Evolutionary conservation across 352 stramenopile genomes (phyloP).

Genomic region (Pythium phragmiticola): DNA sequence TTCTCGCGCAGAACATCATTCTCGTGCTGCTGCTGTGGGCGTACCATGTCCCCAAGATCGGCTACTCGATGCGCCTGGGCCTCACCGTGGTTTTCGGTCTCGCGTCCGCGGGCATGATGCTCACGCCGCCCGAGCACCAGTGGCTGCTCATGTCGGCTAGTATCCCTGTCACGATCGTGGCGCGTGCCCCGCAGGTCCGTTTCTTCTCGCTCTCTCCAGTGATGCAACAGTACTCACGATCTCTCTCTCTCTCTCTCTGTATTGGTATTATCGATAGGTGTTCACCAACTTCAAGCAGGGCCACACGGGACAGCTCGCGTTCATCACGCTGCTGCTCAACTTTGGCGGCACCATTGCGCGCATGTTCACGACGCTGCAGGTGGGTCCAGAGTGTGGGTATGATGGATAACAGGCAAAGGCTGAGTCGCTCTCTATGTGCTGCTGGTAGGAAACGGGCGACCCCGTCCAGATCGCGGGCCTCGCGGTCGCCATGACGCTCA

Average conservation of each 20-base stretch:
- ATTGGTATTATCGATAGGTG: constrained; percentile 39
- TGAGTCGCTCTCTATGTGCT: not conserved
- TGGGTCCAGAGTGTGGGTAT: constrained; percentile 2
- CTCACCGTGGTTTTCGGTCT: constrained; percentile 50
- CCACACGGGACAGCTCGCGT: constrained; percentile 86
- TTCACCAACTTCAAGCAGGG: constrained; percentile 88
- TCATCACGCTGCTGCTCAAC: constrained; percentile 86
- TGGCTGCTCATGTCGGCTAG: constrained; percentile 69
- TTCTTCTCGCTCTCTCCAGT: not conserved
- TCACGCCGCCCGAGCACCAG: constrained; percentile 70
- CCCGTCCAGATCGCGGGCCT: constrained; percentile 69
- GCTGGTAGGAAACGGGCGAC: constrained; percentile 69
- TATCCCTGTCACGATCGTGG: constrained; percentile 79
- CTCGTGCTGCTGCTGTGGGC: constrained; percentile 81
- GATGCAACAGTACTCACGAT: not conserved
- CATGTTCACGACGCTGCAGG: constrained; percentile 86
- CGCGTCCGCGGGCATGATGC: constrained; percentile 51
- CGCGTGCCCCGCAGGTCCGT: constrained; percentile 74
- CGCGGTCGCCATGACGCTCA: constrained; percentile 70
- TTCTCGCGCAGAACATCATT: constrained; percentile 83
- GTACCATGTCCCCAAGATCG: constrained; percentile 62
- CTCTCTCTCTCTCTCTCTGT: too few relatives aligned
- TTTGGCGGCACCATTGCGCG: constrained; percentile 76
- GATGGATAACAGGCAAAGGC: too few relatives aligned
- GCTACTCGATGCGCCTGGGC: constrained; percentile 41